These are phyloP conservation scores for Xylariales sp. DNA, from an alignment of 2,329 filamentous ascomycete genomes.

Conservation along the genomic window DNA sequence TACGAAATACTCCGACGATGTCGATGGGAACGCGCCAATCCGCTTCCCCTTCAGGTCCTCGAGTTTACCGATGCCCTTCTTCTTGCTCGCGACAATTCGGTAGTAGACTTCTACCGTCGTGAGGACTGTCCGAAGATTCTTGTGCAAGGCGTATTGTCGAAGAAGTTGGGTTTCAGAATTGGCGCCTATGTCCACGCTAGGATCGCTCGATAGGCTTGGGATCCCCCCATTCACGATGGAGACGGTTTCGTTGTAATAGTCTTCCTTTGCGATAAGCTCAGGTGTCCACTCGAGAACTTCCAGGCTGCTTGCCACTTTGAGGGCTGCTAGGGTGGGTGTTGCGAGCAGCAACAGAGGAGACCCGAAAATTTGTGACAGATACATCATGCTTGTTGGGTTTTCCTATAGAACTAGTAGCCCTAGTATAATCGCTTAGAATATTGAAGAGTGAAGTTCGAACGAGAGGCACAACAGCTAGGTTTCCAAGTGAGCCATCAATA, in stretches of 20 bases:
- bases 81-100: constrained; percentile 49
- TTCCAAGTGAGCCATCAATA: neutral
- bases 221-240: constrained; percentile 46
- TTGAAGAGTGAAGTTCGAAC: constrained; percentile 1
- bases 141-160: constrained; percentile 47
- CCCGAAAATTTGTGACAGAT: no score
- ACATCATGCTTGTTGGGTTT: no score
- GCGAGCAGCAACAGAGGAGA: no score
- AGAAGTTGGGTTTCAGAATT: no score
- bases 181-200: constrained; percentile 47
- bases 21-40: constrained; percentile 49
- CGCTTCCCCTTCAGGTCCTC: constrained; percentile 50
- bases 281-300: no score
- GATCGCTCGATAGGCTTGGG: constrained; percentile 45
- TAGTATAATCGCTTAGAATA: neutral
- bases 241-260: no score
- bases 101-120: constrained; percentile 51
- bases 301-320: no score
- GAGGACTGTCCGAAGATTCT: constrained; percentile 49
- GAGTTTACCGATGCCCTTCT: constrained; percentile 43
- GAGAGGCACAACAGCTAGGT: neutral
- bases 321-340: no score
- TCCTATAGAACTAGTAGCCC: neutral
- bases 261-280: no score
- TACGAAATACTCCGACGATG: constrained; percentile 52